Percentiles rank a stretch among this genome's conserved stretches.
These are phyloP conservation scores for Trebouxia gelatinosa DNA, from an alignment of 163 green algal genomes.

Conservation along the genomic window DNA sequence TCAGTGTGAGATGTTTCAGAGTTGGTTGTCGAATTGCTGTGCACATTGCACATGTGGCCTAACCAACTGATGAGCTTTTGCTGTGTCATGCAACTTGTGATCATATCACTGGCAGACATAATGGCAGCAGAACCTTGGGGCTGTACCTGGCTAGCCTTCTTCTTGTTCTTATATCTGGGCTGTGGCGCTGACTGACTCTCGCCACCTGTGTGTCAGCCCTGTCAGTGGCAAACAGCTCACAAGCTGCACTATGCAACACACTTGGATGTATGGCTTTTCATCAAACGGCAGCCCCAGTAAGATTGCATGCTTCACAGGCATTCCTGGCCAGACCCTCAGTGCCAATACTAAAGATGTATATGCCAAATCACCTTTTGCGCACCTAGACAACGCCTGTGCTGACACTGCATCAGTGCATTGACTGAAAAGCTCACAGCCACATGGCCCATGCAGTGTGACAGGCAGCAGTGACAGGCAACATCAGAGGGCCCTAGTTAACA, in stretches of 20 bases:
- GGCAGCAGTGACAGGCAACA: neutral
- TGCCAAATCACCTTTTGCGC: no score
- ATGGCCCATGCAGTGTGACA: neutral
- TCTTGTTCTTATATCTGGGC: neutral
- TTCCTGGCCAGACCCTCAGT: neutral
- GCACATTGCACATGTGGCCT: neutral
- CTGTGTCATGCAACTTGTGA: neutral
- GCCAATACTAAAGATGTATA: neutral
- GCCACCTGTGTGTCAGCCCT: neutral
- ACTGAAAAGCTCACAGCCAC: neutral
- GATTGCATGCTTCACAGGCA: neutral
- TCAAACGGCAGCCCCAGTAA: no score
- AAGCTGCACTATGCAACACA: no score
- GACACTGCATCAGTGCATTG: neutral
- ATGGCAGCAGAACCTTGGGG: neutral
- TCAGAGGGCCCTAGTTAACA: no score
- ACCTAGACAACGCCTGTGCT: neutral
- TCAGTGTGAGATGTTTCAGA: neutral
- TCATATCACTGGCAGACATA: neutral
- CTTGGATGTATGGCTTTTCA: no score
- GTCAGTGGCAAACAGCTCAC: no score
- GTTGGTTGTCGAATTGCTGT: neutral
- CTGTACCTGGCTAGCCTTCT: constrained; percentile 1
- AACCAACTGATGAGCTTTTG: no score
- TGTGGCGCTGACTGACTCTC: neutral